Conservation (phyloP, 176 grass and related monocot genomes). For the Thinopyrum elongatum region DNA sequence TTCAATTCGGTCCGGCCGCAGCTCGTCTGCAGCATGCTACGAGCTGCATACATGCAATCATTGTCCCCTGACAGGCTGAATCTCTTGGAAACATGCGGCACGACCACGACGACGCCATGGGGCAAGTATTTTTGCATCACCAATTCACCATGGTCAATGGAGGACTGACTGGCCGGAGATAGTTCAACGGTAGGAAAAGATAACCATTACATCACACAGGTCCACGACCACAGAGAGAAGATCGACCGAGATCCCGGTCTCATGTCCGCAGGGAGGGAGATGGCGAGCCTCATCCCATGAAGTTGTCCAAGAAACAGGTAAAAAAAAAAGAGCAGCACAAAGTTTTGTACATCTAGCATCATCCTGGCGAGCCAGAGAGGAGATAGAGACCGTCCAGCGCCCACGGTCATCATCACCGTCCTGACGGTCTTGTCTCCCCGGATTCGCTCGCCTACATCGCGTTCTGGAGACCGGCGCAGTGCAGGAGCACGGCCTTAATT, state of each 20-base stretch:
- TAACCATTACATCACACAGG: conserved; percentile 17
- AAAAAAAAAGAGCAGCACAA: background rate
- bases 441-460: conserved; percentile 24
- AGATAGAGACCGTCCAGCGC: background rate
- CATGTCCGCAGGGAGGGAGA: conserved; percentile 31
- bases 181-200: conserved; percentile 25
- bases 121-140: background rate
- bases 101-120: background rate
- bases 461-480: conserved; percentile 48
- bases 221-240: background rate
- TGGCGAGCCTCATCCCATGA: conserved; percentile 42
- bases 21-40: background rate
- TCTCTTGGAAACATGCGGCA: conserved; percentile 1
- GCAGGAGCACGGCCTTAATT: conserved; percentile 77
- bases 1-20: conserved; percentile 28
- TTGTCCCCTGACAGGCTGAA: conserved; percentile 10
- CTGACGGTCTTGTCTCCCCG: background rate
- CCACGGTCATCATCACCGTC: background rate
- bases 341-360: background rate
- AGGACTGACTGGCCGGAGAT: background rate
- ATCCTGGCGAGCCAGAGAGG: background rate
- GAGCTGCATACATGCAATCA: conserved; percentile 12
- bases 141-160: background rate
- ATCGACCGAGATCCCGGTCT: background rate
- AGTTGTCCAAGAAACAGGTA: background rate